Percentiles rank a stretch among this genome's conserved stretches.
Evolutionary conservation across 2,329 filamentous ascomycete species (phyloP).

Genomic region (Leptographium galeiforme): DNA sequence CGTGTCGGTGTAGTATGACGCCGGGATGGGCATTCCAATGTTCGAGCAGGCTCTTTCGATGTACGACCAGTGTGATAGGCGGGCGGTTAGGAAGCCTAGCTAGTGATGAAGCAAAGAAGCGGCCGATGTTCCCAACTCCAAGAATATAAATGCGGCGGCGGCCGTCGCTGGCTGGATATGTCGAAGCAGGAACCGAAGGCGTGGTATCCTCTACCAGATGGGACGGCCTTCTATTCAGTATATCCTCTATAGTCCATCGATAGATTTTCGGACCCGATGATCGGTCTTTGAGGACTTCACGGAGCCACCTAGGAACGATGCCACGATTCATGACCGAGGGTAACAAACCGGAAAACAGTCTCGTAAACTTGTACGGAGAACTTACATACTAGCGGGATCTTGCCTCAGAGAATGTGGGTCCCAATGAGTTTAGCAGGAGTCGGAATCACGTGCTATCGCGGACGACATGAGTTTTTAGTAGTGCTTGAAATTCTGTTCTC

Average conservation of each 20-base stretch:
- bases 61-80: constrained; percentile 69
- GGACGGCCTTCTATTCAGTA: not conserved
- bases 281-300: not conserved
- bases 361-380: no score
- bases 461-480: not conserved
- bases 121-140: constrained; percentile 69
- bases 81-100: constrained; percentile 45
- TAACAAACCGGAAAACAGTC: not conserved
- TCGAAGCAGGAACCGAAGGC: not conserved
- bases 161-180: not conserved
- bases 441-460: not conserved
- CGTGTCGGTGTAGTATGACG: constrained; percentile 24
- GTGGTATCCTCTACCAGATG: no score
- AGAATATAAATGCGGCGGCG: constrained; percentile 57
- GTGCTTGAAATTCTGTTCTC: not conserved
- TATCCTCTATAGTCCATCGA: constrained; percentile 6
- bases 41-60: constrained; percentile 37
- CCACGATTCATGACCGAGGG: not conserved
- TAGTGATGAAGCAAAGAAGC: constrained; percentile 63
- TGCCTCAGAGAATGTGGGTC: no score
- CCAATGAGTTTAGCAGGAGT: not conserved
- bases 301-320: constrained; percentile 6
- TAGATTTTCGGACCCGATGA: constrained; percentile 5
- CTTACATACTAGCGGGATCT: no score
- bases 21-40: constrained; percentile 31